Base-by-base conservation (phyloP, 129 eudicot species). In the Cynara cardunculus region DNA sequence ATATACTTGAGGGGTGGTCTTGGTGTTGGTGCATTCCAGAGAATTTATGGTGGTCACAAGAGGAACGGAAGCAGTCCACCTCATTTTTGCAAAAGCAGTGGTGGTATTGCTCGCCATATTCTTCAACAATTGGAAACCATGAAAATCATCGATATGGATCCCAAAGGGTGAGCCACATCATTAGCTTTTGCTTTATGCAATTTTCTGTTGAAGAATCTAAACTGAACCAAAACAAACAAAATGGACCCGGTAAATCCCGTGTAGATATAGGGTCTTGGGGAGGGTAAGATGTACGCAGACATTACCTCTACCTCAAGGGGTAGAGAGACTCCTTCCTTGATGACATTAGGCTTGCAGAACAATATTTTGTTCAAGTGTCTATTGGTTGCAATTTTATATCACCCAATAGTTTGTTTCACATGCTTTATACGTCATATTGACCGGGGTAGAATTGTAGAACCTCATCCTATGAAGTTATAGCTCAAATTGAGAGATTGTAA, bases 41-140 rank as follows among this genome's bases (percentile, higher is more conserved):
- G 97, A 73, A 80, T 91, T 49, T 91, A 91, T 26, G 97, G 97
- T 39, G 97, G 97, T 10, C 81, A 91, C 73, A 87, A 91, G 94
- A 86, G 97, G 73, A 91, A 91, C 16, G 94, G 94, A 1, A 89
- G 92, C 5, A 85, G 88, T 28, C 97, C 97, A 37, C 94, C 90
- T 1, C 97, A 91, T 87, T 91, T 91, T 84, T 82, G 94, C 93
- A 87, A 85, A 66, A 83, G 88, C 85, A 91, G 93, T 53, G 97
- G 97, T 44, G 85, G 91, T 26, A 80, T 89, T 75, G 90, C 91
- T 34, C 90, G 94, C 3, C 85, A 91, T 83, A 91, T 91, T 31
- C 94, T 91, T 73, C 91, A 89, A 80, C 97, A 91, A 81, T 72
- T 91, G 78, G 90, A 91, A 76, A 81, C 64, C 70, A 86, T 91